phyloP scores from a whole-genome alignment of 148 eudicot genomes.

The Amaranthus cruentus region DNA sequence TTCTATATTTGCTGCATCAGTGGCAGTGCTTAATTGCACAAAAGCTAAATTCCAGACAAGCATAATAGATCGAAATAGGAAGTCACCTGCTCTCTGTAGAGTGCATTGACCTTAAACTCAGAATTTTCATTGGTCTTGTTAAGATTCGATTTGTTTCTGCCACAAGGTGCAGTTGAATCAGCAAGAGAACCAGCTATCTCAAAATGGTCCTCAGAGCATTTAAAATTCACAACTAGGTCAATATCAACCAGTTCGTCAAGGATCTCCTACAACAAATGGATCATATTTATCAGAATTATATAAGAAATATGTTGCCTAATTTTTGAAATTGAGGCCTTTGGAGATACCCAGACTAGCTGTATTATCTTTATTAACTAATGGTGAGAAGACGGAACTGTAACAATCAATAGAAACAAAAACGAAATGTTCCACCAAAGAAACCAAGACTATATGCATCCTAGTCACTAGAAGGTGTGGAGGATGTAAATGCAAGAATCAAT shows the following conservation, averaged over 20 bases:
- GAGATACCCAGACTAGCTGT: not conserved
- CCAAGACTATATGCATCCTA: too few relatives aligned
- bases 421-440: too few relatives aligned
- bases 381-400: not conserved
- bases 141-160: constrained; percentile 12
- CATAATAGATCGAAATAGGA: not conserved
- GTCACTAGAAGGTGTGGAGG: not conserved
- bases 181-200: constrained; percentile 20
- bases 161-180: constrained; percentile 15
- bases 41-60: not conserved
- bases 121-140: constrained; percentile 15
- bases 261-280: constrained; percentile 54
- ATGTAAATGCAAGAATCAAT: too few relatives aligned
- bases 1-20: too few relatives aligned
- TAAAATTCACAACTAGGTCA: constrained; percentile 80
- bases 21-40: too few relatives aligned
- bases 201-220: constrained; percentile 41
- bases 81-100: constrained; percentile 31
- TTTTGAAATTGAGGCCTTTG: not conserved
- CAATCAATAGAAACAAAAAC: not conserved
- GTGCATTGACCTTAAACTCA: constrained; percentile 25
- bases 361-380: too few relatives aligned
- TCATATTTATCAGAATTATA: constrained; percentile 4
- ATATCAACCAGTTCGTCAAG: constrained; percentile 79
- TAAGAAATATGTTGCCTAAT: not conserved